Percentiles rank a stretch among this genome's conserved stretches.
Conservation (phyloP, 768 basidiomycete genomes). For the Collybia sordida region DNA sequence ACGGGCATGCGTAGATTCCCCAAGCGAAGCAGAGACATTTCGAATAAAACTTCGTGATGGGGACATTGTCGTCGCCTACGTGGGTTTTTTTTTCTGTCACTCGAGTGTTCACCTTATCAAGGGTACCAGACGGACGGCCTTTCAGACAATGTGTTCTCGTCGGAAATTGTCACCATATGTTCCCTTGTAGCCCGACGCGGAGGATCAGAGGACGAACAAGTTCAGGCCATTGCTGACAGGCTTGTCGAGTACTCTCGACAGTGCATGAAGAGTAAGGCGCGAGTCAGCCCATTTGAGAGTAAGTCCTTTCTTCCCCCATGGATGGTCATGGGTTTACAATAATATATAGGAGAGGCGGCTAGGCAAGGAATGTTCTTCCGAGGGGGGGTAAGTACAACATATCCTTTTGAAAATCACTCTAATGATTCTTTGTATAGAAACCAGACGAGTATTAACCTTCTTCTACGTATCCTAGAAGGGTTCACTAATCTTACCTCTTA, state of each 20-base stretch:
- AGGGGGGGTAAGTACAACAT: constrained; percentile 63
- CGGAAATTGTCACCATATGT: constrained; percentile 72
- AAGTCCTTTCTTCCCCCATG: constrained; percentile 21
- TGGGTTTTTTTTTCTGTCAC: constrained; percentile 16
- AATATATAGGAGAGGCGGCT: constrained; percentile 54
- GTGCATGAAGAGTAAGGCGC: constrained; percentile 67
- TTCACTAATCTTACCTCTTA: constrained; percentile 10
- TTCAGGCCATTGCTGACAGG: constrained; percentile 70
- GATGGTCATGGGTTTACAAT: neutral
- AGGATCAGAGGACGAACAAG: constrained; percentile 57
- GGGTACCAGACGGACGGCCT: constrained; percentile 49
- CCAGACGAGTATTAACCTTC: constrained; percentile 64
- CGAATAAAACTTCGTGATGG: constrained; percentile 47
- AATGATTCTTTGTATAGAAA: constrained; percentile 49
- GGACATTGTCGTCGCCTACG: constrained; percentile 53
- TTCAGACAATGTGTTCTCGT: constrained; percentile 62
- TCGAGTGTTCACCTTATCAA: constrained; percentile 17
- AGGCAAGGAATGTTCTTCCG: constrained; percentile 62
- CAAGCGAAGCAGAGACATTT: constrained; percentile 44
- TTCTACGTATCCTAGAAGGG: no score
- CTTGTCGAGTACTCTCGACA: constrained; percentile 66
- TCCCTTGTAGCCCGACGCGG: constrained; percentile 58
- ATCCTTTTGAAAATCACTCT: constrained; percentile 8
- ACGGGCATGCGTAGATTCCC: constrained; percentile 53
- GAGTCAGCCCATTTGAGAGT: constrained; percentile 78